phyloP scores from a whole-genome alignment of 345 rosid species.

The Eutrema yunnanense region DNA sequence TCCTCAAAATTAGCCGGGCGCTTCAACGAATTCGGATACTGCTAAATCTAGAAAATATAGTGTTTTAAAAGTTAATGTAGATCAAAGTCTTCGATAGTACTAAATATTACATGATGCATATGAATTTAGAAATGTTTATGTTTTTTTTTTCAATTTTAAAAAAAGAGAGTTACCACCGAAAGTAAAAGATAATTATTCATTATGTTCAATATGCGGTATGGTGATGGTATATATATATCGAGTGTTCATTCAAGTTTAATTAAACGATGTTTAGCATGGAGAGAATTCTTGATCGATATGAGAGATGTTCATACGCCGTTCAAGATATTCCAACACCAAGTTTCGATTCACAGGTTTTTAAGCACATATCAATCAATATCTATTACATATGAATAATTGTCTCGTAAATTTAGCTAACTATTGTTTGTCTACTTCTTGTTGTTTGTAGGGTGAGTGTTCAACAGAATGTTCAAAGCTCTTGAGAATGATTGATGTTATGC shows the following conservation, averaged over 20 bases:
- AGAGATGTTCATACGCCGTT: slow-evolving; percentile 41
- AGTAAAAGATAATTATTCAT: background rate
- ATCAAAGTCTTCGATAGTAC: background rate
- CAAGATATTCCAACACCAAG: slow-evolving; percentile 29
- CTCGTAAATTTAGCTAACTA: background rate
- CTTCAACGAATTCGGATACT: background rate
- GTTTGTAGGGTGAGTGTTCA: slow-evolving; percentile 48
- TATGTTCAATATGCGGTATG: background rate
- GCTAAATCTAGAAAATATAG: background rate
- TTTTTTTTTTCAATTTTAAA: background rate
- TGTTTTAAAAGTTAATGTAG: background rate
- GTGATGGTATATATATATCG: background rate
- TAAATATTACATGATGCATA: background rate
- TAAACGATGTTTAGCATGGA: slow-evolving; percentile 50
- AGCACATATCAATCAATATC: background rate
- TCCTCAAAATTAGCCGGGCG: background rate
- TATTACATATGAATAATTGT: background rate
- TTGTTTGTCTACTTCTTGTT: background rate
- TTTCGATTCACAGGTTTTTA: slow-evolving; percentile 35
- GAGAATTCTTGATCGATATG: slow-evolving; percentile 62
- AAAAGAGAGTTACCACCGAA: background rate
- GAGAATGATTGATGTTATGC: slow-evolving; percentile 52
- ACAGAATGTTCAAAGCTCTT: slow-evolving; percentile 52
- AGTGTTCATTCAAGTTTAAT: background rate
- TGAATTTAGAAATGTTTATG: background rate